Percentiles rank a stretch among this genome's conserved stretches.
Conservation (phyloP, 1,139 yeast species). For the Chernovozyma sophiae-reginae region DNA sequence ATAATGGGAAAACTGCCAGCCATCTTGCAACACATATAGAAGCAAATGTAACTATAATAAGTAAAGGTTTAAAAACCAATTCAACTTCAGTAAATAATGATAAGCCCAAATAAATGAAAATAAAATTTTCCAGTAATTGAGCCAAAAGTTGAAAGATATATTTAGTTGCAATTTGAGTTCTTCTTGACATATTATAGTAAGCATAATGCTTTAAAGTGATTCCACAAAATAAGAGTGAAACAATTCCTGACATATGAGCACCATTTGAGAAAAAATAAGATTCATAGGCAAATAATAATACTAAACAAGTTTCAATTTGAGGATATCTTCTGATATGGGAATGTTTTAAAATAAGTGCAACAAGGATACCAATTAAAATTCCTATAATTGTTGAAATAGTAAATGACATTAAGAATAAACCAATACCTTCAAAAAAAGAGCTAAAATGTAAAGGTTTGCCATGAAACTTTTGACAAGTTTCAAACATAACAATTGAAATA, state of each 20-base stretch:
- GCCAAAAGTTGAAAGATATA: constrained; percentile 92
- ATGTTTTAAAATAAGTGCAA: constrained; percentile 87
- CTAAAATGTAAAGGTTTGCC: constrained; percentile 74
- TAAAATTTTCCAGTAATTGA: constrained; percentile 92
- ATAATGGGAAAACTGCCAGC: constrained; percentile 95
- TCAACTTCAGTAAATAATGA: constrained; percentile 95
- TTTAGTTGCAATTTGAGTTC: constrained; percentile 95
- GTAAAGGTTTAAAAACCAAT: constrained; percentile 86
- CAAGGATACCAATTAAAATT: constrained; percentile 76
- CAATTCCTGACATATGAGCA: constrained; percentile 99
- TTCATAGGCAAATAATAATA: constrained; percentile 86
- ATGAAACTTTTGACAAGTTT: constrained; percentile 94
- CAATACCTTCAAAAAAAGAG: constrained; percentile 88
- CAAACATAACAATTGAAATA: constrained; percentile 97
- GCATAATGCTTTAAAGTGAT: constrained; percentile 96
- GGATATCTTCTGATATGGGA: constrained; percentile 92
- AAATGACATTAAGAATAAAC: constrained; percentile 89
- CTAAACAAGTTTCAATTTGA: constrained; percentile 92
- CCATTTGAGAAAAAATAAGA: constrained; percentile 98
- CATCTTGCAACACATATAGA: constrained; percentile 95
- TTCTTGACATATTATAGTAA: constrained; percentile 92
- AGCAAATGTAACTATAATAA: constrained; percentile 83
- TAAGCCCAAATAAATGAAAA: constrained; percentile 90
- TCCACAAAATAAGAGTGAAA: constrained; percentile 90
- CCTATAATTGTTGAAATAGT: constrained; percentile 93